These are phyloP conservation scores for Neospora caninum DNA, from an alignment of 169 alveolate species.

Conservation along the genomic window DNA sequence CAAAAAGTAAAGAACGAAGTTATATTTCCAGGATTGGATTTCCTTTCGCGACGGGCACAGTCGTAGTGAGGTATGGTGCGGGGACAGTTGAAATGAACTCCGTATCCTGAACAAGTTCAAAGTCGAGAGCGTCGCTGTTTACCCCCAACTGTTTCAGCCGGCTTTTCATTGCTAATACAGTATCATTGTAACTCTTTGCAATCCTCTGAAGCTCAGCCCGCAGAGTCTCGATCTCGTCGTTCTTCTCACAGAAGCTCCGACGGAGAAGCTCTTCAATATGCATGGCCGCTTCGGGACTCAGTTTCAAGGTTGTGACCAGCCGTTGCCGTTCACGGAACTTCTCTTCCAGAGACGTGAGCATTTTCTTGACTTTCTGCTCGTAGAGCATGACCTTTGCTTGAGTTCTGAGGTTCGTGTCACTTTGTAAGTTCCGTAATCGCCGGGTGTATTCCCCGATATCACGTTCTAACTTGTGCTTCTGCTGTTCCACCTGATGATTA, in stretches of 20 bases:
- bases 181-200: conserved; percentile 24
- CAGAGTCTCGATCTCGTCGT: conserved; percentile 27
- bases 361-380: conserved; percentile 5
- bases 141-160: conserved; percentile 30
- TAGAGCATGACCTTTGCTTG: conserved; percentile 18
- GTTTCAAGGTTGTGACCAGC: not conserved
- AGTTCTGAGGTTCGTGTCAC: not conserved
- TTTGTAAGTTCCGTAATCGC: not conserved
- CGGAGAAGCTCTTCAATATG: not conserved
- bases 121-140: not conserved
- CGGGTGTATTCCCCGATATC: conserved; percentile 32
- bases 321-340: conserved; percentile 18
- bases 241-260: conserved; percentile 13
- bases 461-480: conserved; percentile 34
- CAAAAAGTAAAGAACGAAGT: not conserved
- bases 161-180: not conserved
- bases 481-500: conserved; percentile 40
- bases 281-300: not conserved
- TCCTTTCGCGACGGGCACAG: conserved; percentile 8
- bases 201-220: conserved; percentile 24
- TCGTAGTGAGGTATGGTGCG: conserved; percentile 27
- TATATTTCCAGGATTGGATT: not conserved
- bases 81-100: not conserved
- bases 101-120: not conserved
- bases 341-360: not conserved